These are phyloP conservation scores for Zizania palustris DNA, from an alignment of 202 grass and related monocot genomes.

Conservation along the genomic window DNA sequence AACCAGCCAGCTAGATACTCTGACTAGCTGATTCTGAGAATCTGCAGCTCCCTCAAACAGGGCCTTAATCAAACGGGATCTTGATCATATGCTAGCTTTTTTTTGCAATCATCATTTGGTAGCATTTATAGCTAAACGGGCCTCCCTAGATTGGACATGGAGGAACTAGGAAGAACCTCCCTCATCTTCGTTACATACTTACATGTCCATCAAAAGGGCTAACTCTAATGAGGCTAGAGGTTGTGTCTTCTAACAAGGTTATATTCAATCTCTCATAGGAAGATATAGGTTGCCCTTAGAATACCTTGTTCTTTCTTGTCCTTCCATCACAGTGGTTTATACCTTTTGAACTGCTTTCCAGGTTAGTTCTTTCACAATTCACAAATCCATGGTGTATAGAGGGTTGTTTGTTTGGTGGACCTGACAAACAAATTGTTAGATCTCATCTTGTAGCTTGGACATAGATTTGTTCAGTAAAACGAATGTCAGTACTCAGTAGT, in stretches of 20 bases:
- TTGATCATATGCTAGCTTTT: too few species aligned
- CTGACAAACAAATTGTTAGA: conserved; percentile 6
- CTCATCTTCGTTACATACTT: conserved; percentile 38
- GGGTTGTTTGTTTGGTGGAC: neutral
- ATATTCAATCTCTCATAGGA: too few species aligned
- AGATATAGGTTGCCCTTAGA: neutral
- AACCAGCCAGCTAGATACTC: too few species aligned
- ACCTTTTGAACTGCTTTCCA: neutral
- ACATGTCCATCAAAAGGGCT: conserved; percentile 30
- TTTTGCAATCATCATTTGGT: too few species aligned
- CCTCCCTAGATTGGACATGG: neutral
- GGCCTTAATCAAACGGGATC: conserved; percentile 35
- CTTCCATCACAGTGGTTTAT: conserved; percentile 26
- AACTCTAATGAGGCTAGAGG: conserved; percentile 42
- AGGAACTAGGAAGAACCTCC: conserved; percentile 24
- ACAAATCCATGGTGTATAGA: neutral
- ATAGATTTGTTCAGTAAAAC: neutral
- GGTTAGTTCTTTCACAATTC: conserved; percentile 21
- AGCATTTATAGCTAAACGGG: conserved; percentile 22
- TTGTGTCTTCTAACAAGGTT: conserved; percentile 40
- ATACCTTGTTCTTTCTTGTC: conserved; percentile 1
- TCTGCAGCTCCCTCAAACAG: too few species aligned
- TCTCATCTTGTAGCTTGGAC: conserved; percentile 2
- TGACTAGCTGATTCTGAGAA: too few species aligned
- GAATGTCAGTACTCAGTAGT: neutral